Evolutionary conservation across 192 early-diverging fungal genomes (phyloP).

Genomic region (Umbelopsis sp.): DNA sequence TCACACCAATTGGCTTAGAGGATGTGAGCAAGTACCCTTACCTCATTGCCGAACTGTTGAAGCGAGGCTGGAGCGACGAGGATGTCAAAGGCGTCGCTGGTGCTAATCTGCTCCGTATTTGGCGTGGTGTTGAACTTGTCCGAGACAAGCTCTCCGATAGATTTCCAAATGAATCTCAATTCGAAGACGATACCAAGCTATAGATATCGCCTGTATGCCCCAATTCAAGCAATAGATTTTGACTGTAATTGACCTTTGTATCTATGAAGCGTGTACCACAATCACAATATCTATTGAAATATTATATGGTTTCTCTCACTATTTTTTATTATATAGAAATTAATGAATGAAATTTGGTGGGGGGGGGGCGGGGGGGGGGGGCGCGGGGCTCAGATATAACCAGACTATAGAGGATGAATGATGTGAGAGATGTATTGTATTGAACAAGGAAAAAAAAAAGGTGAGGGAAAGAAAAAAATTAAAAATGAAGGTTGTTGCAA

Average conservation of each 20-base stretch:
- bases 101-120: slow-evolving; percentile 43
- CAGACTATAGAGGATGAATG: no score
- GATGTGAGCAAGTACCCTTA: slow-evolving; percentile 55
- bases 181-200: slow-evolving; percentile 10
- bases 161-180: slow-evolving; percentile 20
- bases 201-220: neutral
- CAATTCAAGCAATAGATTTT: no score
- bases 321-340: neutral
- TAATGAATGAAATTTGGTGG: neutral
- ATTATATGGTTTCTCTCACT: no score
- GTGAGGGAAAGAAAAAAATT: no score
- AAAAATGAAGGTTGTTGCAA: neutral
- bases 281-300: no score
- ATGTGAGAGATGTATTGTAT: neutral
- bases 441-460: neutral
- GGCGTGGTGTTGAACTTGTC: slow-evolving; percentile 39
- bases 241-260: no score
- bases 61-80: slow-evolving; percentile 39
- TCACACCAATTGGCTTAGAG: slow-evolving; percentile 53
- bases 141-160: slow-evolving; percentile 32
- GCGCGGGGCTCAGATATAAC: no score
- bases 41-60: slow-evolving; percentile 39
- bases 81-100: slow-evolving; percentile 45
- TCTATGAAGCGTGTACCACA: neutral
- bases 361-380: no score